Evolutionary conservation across 176 grass and related monocot species (phyloP), one percentile per base, ranked within the genome.

Genomic region (Tillandsia leiboldiana): DNA sequence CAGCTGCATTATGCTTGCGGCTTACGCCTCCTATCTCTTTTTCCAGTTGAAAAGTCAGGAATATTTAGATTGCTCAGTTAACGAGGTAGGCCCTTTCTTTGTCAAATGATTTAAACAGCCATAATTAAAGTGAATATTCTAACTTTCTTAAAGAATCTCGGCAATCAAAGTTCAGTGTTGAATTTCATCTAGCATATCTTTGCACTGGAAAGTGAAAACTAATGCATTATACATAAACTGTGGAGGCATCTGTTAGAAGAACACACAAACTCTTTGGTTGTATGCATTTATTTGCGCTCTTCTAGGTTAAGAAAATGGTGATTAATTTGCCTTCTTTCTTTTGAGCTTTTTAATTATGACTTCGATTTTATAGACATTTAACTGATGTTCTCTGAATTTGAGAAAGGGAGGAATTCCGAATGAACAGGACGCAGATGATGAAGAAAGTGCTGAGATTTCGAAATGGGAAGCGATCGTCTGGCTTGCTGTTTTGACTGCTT

Each of bases 1-100:
- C 68, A 84, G 86, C 61, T 94, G 86, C 67, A 26, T 94, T 51
- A 94, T 94, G 90, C 90, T 94, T 65, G 65, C 84, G 72, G 90
- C 83, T 53, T 94, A 94, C 66, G 78, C 90, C 15, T 78, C 81
- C 49, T 94, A 86, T 75, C 51, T 94, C 51, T 83, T 74, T 73
- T 90, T 90, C 4, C 80, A 94, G 69, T 50, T 94, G 48, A 73
- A 76, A 14, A 79, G 65, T 48, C 70, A 51, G 47, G 61, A 78
- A 12, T 24, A 12, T 2, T 22, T 48, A 1, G 73, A 84, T 67
- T 68, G 79, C 27, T 29, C 11, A 71, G 51, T 62, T 63, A 73
- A 11, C 61, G 73, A 87, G 78, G 90, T 68, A 75, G 75, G 67
- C 67, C 62, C 22, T 15, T 68, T 14, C 33, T 42, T 42, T 7